Evolutionary conservation across 176 grass and related monocot species (phyloP), one percentile per base, ranked within the genome.

Genomic region (Triticum monococcum): DNA sequence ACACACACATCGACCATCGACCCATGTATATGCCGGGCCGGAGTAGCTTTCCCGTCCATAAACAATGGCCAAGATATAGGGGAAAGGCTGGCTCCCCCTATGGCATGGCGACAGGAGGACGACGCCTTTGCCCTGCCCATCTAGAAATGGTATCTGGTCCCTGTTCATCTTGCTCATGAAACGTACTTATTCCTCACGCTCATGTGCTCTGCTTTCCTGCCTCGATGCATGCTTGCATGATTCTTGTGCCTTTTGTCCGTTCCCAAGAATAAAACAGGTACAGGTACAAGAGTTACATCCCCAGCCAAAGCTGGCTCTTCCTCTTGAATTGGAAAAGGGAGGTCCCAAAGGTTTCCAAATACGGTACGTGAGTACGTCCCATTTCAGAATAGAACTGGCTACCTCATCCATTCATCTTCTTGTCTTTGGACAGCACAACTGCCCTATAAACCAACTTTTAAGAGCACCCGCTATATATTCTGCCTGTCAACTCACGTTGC

Each of bases 131-230:
- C 24, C 54, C 28, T 24, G 32, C 68, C 43, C 50, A 45, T 72
- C 83, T 86, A 86, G 78, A 91, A 88, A 70, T 77, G 79, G 79
- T 77, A 78, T 60, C 50, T 32, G 81, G 76, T 85, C 54, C 81
- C 11, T 69, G 48, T 20, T 16, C 20, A 81, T 89, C 74, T 59
- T 25, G 4, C 32, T 20, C 18, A 41, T 30, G 12, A 32, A 22
- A 52, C 61, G 18, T 54, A 37, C 43, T 78, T 38, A 54, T 41
- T 70, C 67, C 45, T 80, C 31, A 37, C 25, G 30, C 35, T 43
- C 52, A 14, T 37, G 23, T 64, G n/a, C 64, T 68, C 33, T 68
- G 79, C 41, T 20, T 65, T 80, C 11, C 17, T 81, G 63, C 9
- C 38, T 30, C 43, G 14, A 30, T 30, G 72, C 70, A 25, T 57